Evolutionary conservation across 2,329 filamentous ascomycete species (phyloP), one percentile per base, ranked within the genome.

Genomic region (Cadophora malorum): DNA sequence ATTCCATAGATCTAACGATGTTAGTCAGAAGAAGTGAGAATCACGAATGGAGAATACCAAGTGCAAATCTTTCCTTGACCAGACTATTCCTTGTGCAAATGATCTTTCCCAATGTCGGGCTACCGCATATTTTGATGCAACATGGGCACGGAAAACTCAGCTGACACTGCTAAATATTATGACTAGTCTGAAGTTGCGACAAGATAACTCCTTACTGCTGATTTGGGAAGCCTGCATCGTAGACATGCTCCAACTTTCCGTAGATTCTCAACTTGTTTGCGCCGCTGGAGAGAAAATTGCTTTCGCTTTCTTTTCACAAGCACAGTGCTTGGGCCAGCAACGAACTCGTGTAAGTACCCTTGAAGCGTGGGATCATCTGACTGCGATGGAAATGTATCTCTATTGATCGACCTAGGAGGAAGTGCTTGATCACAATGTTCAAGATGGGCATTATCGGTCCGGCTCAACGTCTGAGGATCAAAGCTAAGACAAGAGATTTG

Each of bases 181-280:
- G 38, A 12, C 31, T 47, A 28, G 28, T 28, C 58, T 61, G 38
- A 6, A 19, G 14, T 12, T 1, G 12, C 41, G 12, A 28, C 47
- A 19, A 10, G 12, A 19, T 25, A 4, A 14, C 19, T 4, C 4
- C 31, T 58, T 19, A 58, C 33, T 6, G n/a, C 9, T 31, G 55
- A 61, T 2, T 61, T 49, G 9, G 58, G 1, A 47, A 61, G 38
- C 31, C 12, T 61, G 38, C 58, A 61, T 10, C 5, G 7, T 9
- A 49, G 12, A 16, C 38, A 61, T 4, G 41, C 16, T 61, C 58
- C 38, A 47, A 31, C 58, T n/a, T 61, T 61, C 38, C 38, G 14
- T 10, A 47, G 35, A 14, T 61, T 38, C n/a, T 47, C 38, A 6
- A 47, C 21, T 49, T 38, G 19, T n/a, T 41, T 41, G 9, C 55